phyloP scores from a whole-genome alignment of 1,284 basidiomycete species.

The Moesziomyces sp. region DNA sequence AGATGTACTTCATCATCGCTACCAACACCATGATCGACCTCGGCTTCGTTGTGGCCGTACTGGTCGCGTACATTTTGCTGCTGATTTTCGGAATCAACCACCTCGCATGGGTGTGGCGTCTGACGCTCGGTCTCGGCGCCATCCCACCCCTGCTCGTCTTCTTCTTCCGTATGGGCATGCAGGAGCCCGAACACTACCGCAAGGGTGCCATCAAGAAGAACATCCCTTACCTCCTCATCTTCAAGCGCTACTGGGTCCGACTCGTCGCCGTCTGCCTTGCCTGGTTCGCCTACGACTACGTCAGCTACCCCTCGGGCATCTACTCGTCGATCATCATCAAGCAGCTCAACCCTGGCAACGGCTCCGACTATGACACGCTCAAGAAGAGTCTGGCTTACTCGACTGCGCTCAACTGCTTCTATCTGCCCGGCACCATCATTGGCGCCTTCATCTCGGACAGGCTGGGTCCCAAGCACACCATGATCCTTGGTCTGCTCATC shows the following conservation, averaged over 20 bases:
- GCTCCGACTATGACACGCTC: conserved; percentile 29
- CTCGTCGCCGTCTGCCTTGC: conserved; percentile 77
- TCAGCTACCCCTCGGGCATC: conserved; percentile 71
- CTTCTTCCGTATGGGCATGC: conserved; percentile 86
- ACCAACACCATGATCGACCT: conserved; percentile 79
- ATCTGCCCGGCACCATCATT: conserved; percentile 75
- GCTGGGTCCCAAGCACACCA: conserved; percentile 62
- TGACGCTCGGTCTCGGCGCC: conserved; percentile 86
- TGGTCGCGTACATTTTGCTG: conserved; percentile 77
- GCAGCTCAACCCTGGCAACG: conserved; percentile 72
- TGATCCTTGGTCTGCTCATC: conserved; percentile 55
- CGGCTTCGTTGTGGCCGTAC: conserved; percentile 84
- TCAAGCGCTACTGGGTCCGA: conserved; percentile 81
- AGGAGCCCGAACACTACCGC: conserved; percentile 76
- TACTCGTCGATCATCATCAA: conserved; percentile 83
- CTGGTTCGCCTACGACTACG: conserved; percentile 71
- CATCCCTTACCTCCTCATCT: conserved; percentile 81
- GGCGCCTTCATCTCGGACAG: conserved; percentile 78
- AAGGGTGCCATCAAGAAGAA: conserved; percentile 79
- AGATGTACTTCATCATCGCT: conserved; percentile 84
- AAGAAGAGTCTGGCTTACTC: conserved; percentile 63
- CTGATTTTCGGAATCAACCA: conserved; percentile 73
- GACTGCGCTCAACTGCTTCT: conserved; percentile 70
- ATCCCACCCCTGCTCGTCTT: conserved; percentile 83
- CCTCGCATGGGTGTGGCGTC: conserved; percentile 72